A percentile compares a stretch with the other conserved stretches of the same genome.
These are phyloP conservation scores for Ilex aquifolium DNA, from an alignment of 257 asterid genomes.

Conservation along the genomic window DNA sequence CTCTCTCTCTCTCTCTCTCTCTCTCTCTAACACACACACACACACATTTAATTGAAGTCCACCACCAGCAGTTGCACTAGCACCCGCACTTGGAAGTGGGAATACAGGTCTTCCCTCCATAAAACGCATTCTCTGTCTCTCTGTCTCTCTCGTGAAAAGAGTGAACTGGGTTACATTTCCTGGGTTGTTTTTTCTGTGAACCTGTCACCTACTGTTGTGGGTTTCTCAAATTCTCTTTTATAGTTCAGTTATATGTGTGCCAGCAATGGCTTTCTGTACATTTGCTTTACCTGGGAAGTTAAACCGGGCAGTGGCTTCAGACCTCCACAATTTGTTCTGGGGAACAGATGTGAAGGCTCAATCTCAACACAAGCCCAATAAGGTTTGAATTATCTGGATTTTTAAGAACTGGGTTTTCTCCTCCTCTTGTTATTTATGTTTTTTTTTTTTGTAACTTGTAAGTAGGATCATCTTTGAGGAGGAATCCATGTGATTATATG, in stretches of 20 bases:
- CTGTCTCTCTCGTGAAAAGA: not conserved
- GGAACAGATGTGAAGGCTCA: conserved; percentile 49
- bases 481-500: not conserved
- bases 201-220: not conserved
- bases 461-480: no score
- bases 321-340: conserved; percentile 37
- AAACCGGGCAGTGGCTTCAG: conserved; percentile 35
- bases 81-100: not conserved
- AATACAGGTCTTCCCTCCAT: not conserved
- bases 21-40: no score
- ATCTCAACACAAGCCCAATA: conserved; percentile 29
- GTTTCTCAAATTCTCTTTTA: conserved; percentile 1
- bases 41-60: not conserved
- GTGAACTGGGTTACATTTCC: no score
- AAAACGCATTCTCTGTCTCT: conserved; percentile 1
- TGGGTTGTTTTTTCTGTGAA: no score
- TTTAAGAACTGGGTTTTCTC: not conserved
- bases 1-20: no score
- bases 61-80: not conserved
- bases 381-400: conserved; percentile 33
- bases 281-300: conserved; percentile 53
- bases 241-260: not conserved
- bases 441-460: no score
- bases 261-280: conserved; percentile 60
- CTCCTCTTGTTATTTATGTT: no score